Conservation (phyloP, 768 basidiomycete species). For the Rhizopogon vesiculosus region DNA sequence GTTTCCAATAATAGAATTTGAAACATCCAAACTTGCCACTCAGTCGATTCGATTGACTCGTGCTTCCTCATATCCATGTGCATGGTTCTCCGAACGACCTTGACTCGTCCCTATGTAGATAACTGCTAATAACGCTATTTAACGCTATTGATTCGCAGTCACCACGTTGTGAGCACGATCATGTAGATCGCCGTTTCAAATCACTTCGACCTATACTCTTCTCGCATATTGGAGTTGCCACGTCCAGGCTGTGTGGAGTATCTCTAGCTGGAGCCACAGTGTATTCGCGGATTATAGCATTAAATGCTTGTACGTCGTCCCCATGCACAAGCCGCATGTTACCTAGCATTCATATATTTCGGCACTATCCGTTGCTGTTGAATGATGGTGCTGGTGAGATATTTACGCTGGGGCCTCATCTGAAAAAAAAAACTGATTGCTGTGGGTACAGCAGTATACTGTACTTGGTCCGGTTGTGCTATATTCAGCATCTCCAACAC, state of each 20-base stretch:
- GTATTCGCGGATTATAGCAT: slow-evolving; percentile 87
- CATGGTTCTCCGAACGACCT: slow-evolving; percentile 53
- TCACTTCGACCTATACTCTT: slow-evolving; percentile 59
- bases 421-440: slow-evolving; percentile 80
- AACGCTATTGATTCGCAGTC: slow-evolving; percentile 10
- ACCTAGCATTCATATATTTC: slow-evolving; percentile 76
- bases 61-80: slow-evolving; percentile 66
- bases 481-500: slow-evolving; percentile 70
- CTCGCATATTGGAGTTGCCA: slow-evolving; percentile 49
- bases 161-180: too few relatives aligned
- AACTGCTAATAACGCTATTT: slow-evolving; percentile 11
- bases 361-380: slow-evolving; percentile 40
- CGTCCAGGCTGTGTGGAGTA: slow-evolving; percentile 82
- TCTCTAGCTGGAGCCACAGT: slow-evolving; percentile 93
- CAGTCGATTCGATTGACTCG: slow-evolving; percentile 63
- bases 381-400: neutral
- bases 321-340: slow-evolving; percentile 1
- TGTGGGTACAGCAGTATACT: slow-evolving; percentile 43
- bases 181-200: slow-evolving; percentile 7
- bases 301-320: slow-evolving; percentile 74
- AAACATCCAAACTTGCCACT: slow-evolving; percentile 6
- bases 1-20: neutral
- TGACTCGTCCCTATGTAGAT: slow-evolving; percentile 40
- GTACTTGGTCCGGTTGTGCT: slow-evolving; percentile 3
- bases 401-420: slow-evolving; percentile 1